A percentile compares a stretch with the other conserved stretches of the same genome.
These are phyloP conservation scores for Boletus speciosus DNA, from an alignment of 768 basidiomycete species.

Conservation along the genomic window DNA sequence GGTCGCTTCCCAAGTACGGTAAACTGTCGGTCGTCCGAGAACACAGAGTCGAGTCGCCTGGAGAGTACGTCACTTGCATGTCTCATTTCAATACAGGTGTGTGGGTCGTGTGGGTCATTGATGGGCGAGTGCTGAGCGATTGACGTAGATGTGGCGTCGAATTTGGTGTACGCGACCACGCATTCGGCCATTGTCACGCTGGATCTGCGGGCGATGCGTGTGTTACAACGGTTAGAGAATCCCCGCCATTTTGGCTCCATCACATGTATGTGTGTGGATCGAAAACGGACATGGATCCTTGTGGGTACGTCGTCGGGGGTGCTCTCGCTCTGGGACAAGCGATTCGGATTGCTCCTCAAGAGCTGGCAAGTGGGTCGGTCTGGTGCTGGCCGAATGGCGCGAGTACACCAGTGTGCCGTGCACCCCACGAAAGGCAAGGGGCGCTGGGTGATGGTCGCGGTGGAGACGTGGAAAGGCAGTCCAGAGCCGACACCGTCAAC, in stretches of 20 bases:
- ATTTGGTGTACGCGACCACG: constrained; percentile 82
- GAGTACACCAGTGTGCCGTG: constrained; percentile 70
- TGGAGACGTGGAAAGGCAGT: constrained; percentile 48
- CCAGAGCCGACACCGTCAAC: constrained; percentile 41
- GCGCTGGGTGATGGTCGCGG: constrained; percentile 85
- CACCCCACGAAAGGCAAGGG: constrained; percentile 88
- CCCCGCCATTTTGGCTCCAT: constrained; percentile 86
- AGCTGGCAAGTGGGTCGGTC: constrained; percentile 77
- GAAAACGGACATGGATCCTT: constrained; percentile 82
- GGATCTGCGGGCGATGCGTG: constrained; percentile 82
- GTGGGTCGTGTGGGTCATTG: constrained; percentile 7
- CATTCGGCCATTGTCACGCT: constrained; percentile 71
- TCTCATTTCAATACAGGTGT: constrained; percentile 74
- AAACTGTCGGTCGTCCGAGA: constrained; percentile 81
- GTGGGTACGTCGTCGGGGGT: constrained; percentile 85
- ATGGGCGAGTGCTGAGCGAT: not conserved
- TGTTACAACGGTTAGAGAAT: constrained; percentile 75
- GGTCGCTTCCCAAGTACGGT: constrained; percentile 75
- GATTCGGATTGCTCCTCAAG: constrained; percentile 85
- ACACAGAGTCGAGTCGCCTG: constrained; percentile 64
- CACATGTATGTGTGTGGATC: constrained; percentile 79
- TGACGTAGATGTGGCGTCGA: constrained; percentile 65
- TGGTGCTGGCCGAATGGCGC: constrained; percentile 47
- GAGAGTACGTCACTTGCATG: constrained; percentile 84
- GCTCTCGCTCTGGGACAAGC: constrained; percentile 90